These are phyloP conservation scores for Xanthoparmelia taractica DNA, from an alignment of 495 filamentous ascomycete genomes.

Conservation along the genomic window DNA sequence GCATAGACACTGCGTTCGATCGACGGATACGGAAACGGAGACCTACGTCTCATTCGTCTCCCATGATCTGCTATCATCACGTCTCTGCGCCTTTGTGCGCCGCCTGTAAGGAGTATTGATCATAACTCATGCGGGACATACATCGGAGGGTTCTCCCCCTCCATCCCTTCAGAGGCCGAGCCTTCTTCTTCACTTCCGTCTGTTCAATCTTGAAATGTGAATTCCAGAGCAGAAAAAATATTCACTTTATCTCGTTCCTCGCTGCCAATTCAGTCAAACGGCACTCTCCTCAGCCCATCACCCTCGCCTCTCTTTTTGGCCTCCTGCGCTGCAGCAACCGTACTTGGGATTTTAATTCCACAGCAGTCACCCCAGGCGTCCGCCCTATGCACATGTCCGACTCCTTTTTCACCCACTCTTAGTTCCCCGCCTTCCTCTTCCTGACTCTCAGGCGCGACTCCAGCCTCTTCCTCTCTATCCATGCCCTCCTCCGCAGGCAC, in stretches of 20 bases:
- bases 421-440: constrained; percentile 48
- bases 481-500: constrained; percentile 75
- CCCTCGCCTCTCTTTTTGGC: constrained; percentile 64
- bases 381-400: constrained; percentile 58
- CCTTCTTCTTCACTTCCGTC: too few species aligned
- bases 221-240: background rate
- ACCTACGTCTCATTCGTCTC: background rate
- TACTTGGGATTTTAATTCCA: constrained; percentile 95
- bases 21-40: too few species aligned
- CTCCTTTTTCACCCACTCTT: constrained; percentile 53
- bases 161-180: too few species aligned
- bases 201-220: background rate
- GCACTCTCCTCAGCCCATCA: constrained; percentile 68
- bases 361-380: constrained; percentile 94
- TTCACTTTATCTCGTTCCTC: too few species aligned
- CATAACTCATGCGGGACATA: too few species aligned
- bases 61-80: too few species aligned
- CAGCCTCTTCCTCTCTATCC: constrained; percentile 33
- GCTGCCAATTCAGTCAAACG: constrained; percentile 65
- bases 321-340: constrained; percentile 79
- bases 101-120: too few species aligned
- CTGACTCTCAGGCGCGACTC: constrained; percentile 42
- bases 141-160: too few species aligned
- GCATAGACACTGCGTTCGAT: too few species aligned
- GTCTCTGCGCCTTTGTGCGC: too few species aligned